Conservation (phyloP, 164 flowering plant species). For the Nymphaea colorata region DNA sequence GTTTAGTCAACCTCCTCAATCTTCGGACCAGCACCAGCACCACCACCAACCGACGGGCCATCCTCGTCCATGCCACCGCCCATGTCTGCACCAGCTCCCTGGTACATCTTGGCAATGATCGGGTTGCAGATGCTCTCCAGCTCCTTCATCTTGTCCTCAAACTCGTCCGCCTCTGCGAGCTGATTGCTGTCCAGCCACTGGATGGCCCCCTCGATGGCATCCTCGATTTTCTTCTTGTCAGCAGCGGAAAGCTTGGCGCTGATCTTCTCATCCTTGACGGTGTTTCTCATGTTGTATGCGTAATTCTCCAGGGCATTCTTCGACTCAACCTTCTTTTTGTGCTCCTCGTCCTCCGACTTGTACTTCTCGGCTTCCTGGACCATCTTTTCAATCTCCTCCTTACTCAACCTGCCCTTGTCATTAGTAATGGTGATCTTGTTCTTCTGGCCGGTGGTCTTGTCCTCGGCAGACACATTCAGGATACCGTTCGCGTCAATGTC, state of each 20-base stretch:
- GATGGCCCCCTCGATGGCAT: slow-evolving; percentile 22
- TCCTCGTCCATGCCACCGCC: slow-evolving; percentile 15
- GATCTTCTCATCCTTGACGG: slow-evolving; percentile 26
- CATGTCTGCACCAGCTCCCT: slow-evolving; percentile 19
- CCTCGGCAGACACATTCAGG: slow-evolving; percentile 64
- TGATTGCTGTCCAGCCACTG: slow-evolving; percentile 36
- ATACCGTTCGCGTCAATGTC: slow-evolving; percentile 56
- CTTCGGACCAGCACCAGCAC: slow-evolving; percentile 20
- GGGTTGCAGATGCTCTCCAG: slow-evolving; percentile 25
- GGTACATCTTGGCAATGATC: slow-evolving; percentile 35
- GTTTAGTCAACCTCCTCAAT: slow-evolving; percentile 17
- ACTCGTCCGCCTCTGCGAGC: slow-evolving; percentile 26
- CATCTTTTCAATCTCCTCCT: slow-evolving; percentile 66
- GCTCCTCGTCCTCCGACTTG: slow-evolving; percentile 65
- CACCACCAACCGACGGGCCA: slow-evolving; percentile 9
- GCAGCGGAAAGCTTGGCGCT: slow-evolving; percentile 23
- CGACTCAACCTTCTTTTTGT: slow-evolving; percentile 59
- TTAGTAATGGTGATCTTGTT: slow-evolving; percentile 67
- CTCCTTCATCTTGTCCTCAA: slow-evolving; percentile 24
- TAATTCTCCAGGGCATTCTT: slow-evolving; percentile 57
- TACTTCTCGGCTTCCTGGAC: slow-evolving; percentile 69
- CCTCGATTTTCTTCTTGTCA: slow-evolving; percentile 30
- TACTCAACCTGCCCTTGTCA: slow-evolving; percentile 56
- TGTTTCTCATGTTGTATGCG: slow-evolving; percentile 65
- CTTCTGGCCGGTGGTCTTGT: slow-evolving; percentile 69